A percentile compares a stretch with the other conserved stretches of the same genome.
Evolutionary conservation across 106 monocot genomes (phyloP).

Genomic region (Platanthera zijinensis): DNA sequence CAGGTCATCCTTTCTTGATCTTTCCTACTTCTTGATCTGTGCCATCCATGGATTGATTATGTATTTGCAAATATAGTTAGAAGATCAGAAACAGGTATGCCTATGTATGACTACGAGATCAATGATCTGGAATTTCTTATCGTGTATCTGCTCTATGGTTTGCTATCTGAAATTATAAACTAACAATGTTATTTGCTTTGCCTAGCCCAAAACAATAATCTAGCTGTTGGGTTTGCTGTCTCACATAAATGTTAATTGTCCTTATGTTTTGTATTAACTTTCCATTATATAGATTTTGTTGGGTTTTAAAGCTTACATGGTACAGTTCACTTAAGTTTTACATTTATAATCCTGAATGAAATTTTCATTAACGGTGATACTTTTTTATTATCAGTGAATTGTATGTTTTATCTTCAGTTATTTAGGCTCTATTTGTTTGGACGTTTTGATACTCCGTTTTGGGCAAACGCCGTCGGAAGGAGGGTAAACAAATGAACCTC

Average conservation of each 20-base stretch:
- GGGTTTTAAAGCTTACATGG: neutral
- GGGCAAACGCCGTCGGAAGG: no score
- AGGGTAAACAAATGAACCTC: no score
- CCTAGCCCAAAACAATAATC: neutral
- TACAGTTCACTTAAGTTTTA: neutral
- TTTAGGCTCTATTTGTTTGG: no score
- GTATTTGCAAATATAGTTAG: neutral
- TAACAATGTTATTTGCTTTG: neutral
- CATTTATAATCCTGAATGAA: neutral
- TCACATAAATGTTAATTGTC: neutral
- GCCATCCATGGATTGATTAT: no score
- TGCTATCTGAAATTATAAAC: neutral
- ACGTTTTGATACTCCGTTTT: no score
- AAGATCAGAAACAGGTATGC: neutral
- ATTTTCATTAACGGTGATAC: neutral
- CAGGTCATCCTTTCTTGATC: no score
- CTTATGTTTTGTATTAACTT: neutral
- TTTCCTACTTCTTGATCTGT: no score
- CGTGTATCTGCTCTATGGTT: neutral
- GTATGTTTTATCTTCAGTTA: neutral
- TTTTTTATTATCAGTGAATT: neutral
- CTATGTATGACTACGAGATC: neutral
- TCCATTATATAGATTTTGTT: neutral
- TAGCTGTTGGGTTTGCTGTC: neutral
- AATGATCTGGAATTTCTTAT: neutral